A percentile compares a stretch with the other conserved stretches of the same genome.
Conservation (phyloP, 805 yeast species). For the Lipomyces anomalus region DNA sequence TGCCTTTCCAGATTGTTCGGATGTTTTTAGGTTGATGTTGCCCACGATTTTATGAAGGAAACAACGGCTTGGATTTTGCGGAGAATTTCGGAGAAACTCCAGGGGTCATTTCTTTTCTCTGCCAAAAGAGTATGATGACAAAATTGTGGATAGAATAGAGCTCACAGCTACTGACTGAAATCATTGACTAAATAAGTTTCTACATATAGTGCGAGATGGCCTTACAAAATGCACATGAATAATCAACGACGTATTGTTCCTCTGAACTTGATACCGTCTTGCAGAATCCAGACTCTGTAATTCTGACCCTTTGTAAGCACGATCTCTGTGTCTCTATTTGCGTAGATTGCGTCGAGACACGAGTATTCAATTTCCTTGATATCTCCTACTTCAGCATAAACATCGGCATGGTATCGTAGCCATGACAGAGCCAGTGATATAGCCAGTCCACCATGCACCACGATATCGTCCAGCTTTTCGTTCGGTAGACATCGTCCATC, state of each 20-base stretch:
- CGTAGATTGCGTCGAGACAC: conserved; percentile 11
- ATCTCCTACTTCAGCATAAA: conserved; percentile 1
- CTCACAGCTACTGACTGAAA: not conserved
- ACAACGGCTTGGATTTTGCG: not conserved
- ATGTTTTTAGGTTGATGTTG: not conserved
- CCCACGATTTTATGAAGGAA: not conserved
- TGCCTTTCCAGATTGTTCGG: not conserved
- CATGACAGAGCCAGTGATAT: conserved; percentile 56
- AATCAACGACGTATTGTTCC: conserved; percentile 8
- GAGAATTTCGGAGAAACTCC: not conserved
- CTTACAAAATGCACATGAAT: too few species aligned
- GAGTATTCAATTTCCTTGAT: conserved; percentile 5
- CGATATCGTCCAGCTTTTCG: conserved; percentile 54
- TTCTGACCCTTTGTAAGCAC: not conserved
- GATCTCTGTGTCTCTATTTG: conserved; percentile 4
- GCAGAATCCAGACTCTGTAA: conserved; percentile 16
- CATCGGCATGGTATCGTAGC: conserved; percentile 30
- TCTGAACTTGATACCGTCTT: conserved; percentile 12
- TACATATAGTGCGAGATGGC: not conserved
- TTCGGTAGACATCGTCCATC: conserved; percentile 48
- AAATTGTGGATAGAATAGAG: not conserved
- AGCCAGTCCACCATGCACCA: conserved; percentile 78
- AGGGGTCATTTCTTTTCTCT: not conserved
- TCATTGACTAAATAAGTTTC: not conserved
- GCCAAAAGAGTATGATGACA: not conserved